A percentile compares a stretch with the other conserved stretches of the same genome.
These are phyloP conservation scores for Raddia guianensis DNA, from an alignment of 176 grass and related monocot genomes.

Conservation along the genomic window DNA sequence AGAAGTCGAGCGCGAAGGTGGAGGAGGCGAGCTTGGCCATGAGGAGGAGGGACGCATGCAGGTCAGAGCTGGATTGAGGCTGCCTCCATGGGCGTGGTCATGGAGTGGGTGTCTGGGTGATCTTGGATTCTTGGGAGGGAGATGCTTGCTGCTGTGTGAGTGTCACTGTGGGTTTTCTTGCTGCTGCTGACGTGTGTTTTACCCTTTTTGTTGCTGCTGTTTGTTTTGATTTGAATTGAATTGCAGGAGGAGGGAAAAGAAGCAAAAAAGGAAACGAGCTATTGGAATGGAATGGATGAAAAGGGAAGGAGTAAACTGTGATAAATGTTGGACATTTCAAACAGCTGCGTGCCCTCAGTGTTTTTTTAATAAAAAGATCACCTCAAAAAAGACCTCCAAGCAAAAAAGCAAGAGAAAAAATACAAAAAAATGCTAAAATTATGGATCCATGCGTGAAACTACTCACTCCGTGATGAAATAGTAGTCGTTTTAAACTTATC, in stretches of 20 bases:
- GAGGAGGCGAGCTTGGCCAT: constrained; percentile 60
- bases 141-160: not conserved
- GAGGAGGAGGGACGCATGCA: not conserved
- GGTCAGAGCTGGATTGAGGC: not conserved
- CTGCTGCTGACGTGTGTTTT: not conserved
- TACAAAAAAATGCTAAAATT: too few relatives aligned
- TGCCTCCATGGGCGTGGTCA: not conserved
- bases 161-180: not conserved
- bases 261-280: not conserved
- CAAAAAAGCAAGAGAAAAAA: too few relatives aligned
- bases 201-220: not conserved
- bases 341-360: too few relatives aligned
- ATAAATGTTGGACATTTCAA: not conserved
- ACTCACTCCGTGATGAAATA: too few relatives aligned
- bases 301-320: constrained; percentile 2
- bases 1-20: constrained; percentile 45
- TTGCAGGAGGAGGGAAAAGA: constrained; percentile 32
- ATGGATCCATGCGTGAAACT: too few relatives aligned
- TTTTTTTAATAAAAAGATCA: too few relatives aligned
- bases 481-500: too few relatives aligned
- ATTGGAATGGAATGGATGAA: not conserved
- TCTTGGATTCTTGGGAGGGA: not conserved
- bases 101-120: not conserved
- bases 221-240: constrained; percentile 48
- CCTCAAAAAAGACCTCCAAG: too few relatives aligned